Conservation (phyloP, 106 monocot species). For the Posidonia australis region DNA sequence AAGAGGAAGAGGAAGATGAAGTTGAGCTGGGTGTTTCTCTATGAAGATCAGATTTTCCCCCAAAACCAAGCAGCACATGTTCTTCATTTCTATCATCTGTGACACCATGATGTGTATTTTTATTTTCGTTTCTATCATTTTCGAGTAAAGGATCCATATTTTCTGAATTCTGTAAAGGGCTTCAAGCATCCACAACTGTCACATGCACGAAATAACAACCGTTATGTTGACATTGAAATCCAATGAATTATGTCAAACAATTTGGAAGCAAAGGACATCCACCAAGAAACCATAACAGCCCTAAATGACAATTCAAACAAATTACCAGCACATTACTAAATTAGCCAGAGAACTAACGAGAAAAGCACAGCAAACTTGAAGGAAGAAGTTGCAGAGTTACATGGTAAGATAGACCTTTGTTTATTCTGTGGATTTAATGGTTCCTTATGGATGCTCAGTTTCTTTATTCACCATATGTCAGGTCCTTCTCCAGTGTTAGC, state of each 20-base stretch:
- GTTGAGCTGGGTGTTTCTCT: neutral
- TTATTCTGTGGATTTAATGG: no score
- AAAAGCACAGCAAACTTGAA: no score
- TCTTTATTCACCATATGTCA: no score
- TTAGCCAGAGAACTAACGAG: no score
- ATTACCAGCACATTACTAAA: no score
- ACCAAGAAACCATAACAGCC: no score
- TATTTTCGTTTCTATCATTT: neutral
- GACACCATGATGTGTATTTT: neutral
- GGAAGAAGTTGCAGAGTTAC: no score
- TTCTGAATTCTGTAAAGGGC: neutral
- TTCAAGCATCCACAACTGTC: neutral
- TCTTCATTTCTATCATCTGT: neutral
- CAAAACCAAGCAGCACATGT: neutral
- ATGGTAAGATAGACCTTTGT: no score
- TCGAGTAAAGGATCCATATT: neutral
- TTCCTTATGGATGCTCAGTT: no score
- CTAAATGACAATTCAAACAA: no score
- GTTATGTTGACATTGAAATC: neutral
- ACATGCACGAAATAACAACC: neutral
- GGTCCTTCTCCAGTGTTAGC: no score
- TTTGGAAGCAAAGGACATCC: no score
- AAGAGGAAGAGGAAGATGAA: slow-evolving; percentile 6
- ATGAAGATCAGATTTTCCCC: neutral
- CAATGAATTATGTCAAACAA: neutral